A percentile compares a stretch with the other conserved stretches of the same genome.
Evolutionary conservation across 352 stramenopile genomes (phyloP).

Genomic region (Thraustochytrium sp.): DNA sequence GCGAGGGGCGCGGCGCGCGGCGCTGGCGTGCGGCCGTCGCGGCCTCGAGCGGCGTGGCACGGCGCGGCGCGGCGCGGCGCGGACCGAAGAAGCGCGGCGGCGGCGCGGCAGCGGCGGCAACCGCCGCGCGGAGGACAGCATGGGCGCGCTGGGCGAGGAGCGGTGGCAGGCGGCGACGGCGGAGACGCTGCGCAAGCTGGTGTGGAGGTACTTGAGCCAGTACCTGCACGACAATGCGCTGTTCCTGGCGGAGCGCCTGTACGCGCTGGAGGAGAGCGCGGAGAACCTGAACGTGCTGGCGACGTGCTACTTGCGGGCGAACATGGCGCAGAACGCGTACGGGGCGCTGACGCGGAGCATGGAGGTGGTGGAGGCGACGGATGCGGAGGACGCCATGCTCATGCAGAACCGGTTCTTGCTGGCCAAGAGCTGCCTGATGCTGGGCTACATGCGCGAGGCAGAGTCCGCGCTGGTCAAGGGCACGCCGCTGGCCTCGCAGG

Average conservation of each 20-base stretch:
- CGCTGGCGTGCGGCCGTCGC: no score
- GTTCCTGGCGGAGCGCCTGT: conserved; percentile 12
- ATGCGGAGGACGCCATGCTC: background rate
- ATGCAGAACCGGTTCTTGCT: conserved; percentile 57
- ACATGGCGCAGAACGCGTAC: background rate
- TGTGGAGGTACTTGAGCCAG: background rate
- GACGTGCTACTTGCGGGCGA: background rate
- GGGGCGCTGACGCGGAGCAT: background rate
- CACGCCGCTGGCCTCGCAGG: background rate
- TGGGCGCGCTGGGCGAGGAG: background rate
- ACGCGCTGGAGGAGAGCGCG: background rate
- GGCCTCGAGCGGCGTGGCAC: background rate
- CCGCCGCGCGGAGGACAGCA: background rate
- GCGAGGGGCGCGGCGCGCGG: no score
- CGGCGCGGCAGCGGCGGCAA: background rate
- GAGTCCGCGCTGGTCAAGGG: conserved; percentile 72
- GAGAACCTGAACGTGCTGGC: conserved; percentile 24
- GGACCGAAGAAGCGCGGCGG: background rate
- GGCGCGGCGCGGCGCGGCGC: background rate
- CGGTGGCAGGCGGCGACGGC: background rate
- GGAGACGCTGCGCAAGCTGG: conserved; percentile 1
- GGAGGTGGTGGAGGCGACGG: background rate
- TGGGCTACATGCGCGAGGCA: conserved; percentile 67
- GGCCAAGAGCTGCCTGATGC: conserved; percentile 56
- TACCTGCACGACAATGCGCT: conserved; percentile 6